These are phyloP conservation scores for Yarrowia deformans DNA, from an alignment of 805 yeast species.

Conservation along the genomic window DNA sequence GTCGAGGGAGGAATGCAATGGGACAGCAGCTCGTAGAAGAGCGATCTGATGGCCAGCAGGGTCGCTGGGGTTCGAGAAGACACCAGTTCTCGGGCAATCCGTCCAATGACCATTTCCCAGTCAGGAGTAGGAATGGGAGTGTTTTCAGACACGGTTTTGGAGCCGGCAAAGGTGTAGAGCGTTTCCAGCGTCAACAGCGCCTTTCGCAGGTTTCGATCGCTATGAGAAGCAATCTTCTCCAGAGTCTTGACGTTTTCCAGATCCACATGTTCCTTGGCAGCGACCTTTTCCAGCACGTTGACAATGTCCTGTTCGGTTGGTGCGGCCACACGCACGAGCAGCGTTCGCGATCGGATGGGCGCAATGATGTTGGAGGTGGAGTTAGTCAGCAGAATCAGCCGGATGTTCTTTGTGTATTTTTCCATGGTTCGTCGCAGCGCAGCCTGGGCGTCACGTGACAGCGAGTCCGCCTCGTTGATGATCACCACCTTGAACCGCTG, in stretches of 20 bases:
- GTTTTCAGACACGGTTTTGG: conserved; percentile 49
- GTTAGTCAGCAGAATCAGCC: conserved; percentile 84
- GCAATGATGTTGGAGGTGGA: conserved; percentile 90
- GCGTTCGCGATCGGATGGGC: conserved; percentile 92
- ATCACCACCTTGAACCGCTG: conserved; percentile 59
- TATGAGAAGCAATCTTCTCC: conserved; percentile 59
- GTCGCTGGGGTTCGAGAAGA: conserved; percentile 65
- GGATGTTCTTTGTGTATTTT: conserved; percentile 84
- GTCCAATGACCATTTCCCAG: conserved; percentile 84
- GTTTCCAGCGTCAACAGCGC: conserved; percentile 85
- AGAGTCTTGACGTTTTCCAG: conserved; percentile 54
- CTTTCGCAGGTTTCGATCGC: conserved; percentile 77
- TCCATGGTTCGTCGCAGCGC: conserved; percentile 97
- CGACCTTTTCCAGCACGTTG: conserved; percentile 61
- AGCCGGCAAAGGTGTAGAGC: conserved; percentile 50
- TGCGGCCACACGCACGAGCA: conserved; percentile 85
- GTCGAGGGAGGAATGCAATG: conserved; percentile 92
- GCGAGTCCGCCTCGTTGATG: conserved; percentile 88
- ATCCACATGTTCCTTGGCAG: conserved; percentile 61
- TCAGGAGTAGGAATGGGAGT: conserved; percentile 75
- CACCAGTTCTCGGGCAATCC: conserved; percentile 66
- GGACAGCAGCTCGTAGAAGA: conserved; percentile 79
- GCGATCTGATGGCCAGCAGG: conserved; percentile 64
- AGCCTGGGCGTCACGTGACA: conserved; percentile 93
- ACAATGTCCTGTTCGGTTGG: conserved; percentile 71